Evolutionary conservation across 1,139 yeast genomes (phyloP), one percentile per base, ranked within the genome.

Genomic region (Lodderomyces margitis): DNA sequence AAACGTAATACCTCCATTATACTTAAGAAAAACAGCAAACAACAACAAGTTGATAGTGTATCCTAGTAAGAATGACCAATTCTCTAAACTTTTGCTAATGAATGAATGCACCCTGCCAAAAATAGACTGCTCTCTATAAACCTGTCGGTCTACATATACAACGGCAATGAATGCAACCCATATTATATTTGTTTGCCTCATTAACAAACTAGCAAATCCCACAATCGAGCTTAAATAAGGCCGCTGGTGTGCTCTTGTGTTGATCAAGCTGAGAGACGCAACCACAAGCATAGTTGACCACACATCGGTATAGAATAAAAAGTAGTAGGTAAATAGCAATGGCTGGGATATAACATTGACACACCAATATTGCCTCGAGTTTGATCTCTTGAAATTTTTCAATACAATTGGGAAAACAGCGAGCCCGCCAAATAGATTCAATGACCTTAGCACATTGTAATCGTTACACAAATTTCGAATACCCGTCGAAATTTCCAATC

Each of bases 121-220:
- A 15, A 41, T 30, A 6, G 25, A 21, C 16, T 21, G 24, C 32
- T 38, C 36, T 19, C 35, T 19, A 19, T 24, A 10, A 31, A 39
- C n/a, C 65, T 60, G 36, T 70, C 73, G 60, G 50, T 83, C 88
- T 21, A 84, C 59, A n/a, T 79, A 64, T 2, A 80, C 63, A 0
- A 78, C 69, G 43, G 78, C 57, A n/a, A 83, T 67, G 50, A 85
- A 83, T 0, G 77, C 81, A 5, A 81, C 72, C 98, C 98, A 92
- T 0, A 89, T 68, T 30, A 92, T 81, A 54, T 92, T 92, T 0
- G 98, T 94, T 56, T 92, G 98, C 49, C 98, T 76, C 55, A 92
- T 83, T 61, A 79, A 68, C 36, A 92, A 67, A 56, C 91, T 82
- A 5, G 69, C 32, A 27, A 80, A 72, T 0, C 82, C 85, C 20